Base-by-base conservation (phyloP, 768 basidiomycete species). In the Kwoniella botswanensis region DNA sequence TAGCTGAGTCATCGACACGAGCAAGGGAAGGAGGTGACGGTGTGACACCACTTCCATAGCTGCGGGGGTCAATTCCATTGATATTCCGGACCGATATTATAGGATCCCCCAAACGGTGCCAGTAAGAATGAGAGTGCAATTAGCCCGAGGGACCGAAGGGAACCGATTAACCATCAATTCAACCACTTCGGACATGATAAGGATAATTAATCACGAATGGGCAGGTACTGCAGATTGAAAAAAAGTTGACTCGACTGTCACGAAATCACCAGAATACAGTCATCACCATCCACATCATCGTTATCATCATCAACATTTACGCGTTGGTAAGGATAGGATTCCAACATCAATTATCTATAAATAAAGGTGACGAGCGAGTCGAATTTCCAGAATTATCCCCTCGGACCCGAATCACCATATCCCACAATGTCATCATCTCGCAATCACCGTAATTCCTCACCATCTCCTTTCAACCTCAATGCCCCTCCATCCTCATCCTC, bases 221-320 rank as follows among this genome's bases (percentile, higher is more conserved):
- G 7, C 6, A 35, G 6, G 6, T 35, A 35, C 6, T 35, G 17
- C 9, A 22, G 26, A 21, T 22, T 56, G 22, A 22, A 15, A 12
- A 56, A 21, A 56, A 29, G 22, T 29, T 56, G 55, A 56, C 55
- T 56, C 55, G 55, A 56, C 55, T 50, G 46, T 50, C 46, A 50
- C 18, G 13, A 50, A 50, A 50, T 50, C 46, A 50, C 12, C 4
- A 50, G 18, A 17, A 13, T 15, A 50, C 18, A 50, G 17, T 50
- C 46, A 50, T 15, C 18, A 50, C 46, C 4, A 50, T 2, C 46
- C 46, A 50, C 1, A 50, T 50, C 46, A 50, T 50, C 46, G 4
- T 50, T 15, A 4, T 35, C 7, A 35, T 35, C 6, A 7, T 0
- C 35, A 35, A 35, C 46, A 50, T 50, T 50, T 18, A 50, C 46